Base-by-base conservation (phyloP, 768 basidiomycete species). In the Panaeolus cyanescens region DNA sequence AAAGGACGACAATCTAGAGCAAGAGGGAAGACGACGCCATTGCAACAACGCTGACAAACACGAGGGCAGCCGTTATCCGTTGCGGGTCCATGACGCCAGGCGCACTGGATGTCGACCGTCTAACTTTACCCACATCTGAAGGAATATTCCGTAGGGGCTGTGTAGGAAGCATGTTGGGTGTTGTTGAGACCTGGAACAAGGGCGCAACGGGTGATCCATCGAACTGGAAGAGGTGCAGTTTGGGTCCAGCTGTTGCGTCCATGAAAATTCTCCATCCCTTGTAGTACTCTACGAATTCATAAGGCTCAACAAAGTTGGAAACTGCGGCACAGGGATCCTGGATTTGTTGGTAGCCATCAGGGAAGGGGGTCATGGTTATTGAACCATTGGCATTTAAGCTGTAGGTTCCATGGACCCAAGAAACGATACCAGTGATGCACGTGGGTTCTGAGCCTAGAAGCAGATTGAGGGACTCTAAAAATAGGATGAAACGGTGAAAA, bases 271-370 rank as follows among this genome's bases (percentile, higher is more conserved):
- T 80, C 92, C 92, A 97, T 6, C 63, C 60, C 34, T 63, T 31
- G 72, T 86, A 89, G 55, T 85, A 71, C 70, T 93, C 92, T 12
- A 87, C 90, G 63, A 83, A 71, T 76, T 93, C 91, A 83, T 95
- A 98, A 50, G 78, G 72, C 68, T 95, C 88, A 68, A 98, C 85
- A 71, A 96, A 90, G 72, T 95, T 93, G 30, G 95, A 94, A 9
- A 84, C 79, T 9, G 95, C 92, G 1, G 90, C 91, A 70, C 96
- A 99, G 0, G 95, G 90, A 65, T 96, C 91, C 79, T 99, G 95
- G 37, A 98, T 83, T 80, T 96, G 96, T 72, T 97, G 94, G 75
- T 86, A 92, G 15, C 96, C 96, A 72, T 99, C 96, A 17, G 81
- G 84, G 64, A 94, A 83, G 1, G 95, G 92, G 2, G 70, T 75